Evolutionary conservation across 2,329 filamentous ascomycete genomes (phyloP).

Genomic region (Colletotrichum tanaceti): DNA sequence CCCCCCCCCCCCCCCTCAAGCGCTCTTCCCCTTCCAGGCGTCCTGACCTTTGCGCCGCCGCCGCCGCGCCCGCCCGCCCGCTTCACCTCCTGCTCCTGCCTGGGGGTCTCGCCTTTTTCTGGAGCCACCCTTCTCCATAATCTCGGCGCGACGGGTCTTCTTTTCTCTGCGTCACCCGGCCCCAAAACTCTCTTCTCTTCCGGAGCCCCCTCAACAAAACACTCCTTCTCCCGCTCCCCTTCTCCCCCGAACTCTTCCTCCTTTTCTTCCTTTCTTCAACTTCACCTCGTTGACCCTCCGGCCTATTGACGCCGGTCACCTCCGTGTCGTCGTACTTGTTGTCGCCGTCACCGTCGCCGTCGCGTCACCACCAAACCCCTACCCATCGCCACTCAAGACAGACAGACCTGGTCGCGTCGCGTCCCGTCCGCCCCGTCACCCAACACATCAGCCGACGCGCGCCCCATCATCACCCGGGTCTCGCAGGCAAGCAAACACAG

Average conservation of each 20-base stretch:
- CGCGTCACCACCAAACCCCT: background rate
- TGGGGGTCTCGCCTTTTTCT: constrained; percentile 35
- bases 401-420: constrained; percentile 28
- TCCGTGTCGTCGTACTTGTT: constrained; percentile 1
- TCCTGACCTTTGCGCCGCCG: constrained; percentile 15
- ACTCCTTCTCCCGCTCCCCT: constrained; percentile 33
- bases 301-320: constrained; percentile 13
- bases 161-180: constrained; percentile 41
- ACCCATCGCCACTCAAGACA: background rate
- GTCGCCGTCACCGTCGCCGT: background rate
- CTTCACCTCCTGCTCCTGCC: constrained; percentile 21
- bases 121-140: constrained; percentile 40
- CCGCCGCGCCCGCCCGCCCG: constrained; percentile 6
- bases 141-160: constrained; percentile 41
- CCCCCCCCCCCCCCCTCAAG: background rate
- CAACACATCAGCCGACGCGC: background rate
- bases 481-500: background rate
- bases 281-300: constrained; percentile 17
- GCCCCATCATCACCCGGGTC: background rate
- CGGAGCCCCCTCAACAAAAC: constrained; percentile 42
- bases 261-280: constrained; percentile 29
- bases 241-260: constrained; percentile 32
- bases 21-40: background rate
- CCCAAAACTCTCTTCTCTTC: constrained; percentile 41
- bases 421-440: constrained; percentile 1